Conservation (phyloP, 2,329 filamentous ascomycete genomes). For the Penicillium sp. region DNA sequence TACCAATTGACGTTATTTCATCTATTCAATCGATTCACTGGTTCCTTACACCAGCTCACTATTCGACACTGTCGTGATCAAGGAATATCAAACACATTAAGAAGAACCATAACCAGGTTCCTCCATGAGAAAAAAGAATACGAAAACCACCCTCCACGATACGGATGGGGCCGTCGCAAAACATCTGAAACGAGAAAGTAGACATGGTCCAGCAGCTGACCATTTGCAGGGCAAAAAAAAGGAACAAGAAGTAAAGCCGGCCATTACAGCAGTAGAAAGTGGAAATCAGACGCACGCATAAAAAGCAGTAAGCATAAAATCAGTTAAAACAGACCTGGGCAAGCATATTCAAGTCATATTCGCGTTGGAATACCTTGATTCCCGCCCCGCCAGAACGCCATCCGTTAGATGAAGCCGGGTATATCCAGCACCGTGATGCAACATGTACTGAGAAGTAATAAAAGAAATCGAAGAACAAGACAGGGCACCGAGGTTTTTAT, state of each 20-base stretch:
- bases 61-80: conserved; percentile 1
- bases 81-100: conserved; percentile 5
- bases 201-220: conserved; percentile 2
- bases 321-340: conserved; percentile 11
- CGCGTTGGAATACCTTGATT: conserved; percentile 24
- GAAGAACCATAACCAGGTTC: neutral
- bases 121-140: neutral
- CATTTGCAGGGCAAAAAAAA: conserved; percentile 3
- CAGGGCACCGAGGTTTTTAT: neutral
- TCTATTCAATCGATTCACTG: conserved; percentile 21
- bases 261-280: conserved; percentile 24
- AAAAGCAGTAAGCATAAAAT: neutral
- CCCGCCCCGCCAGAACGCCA: conserved; percentile 34
- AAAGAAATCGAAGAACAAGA: conserved; percentile 6
- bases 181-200: conserved; percentile 2
- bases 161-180: neutral
- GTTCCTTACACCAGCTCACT: conserved; percentile 1
- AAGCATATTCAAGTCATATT: conserved; percentile 18
- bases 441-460: conserved; percentile 37
- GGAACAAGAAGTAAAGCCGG: conserved; percentile 11
- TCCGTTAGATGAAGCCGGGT: conserved; percentile 47
- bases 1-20: conserved; percentile 1
- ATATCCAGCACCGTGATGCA: conserved; percentile 52
- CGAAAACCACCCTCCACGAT: neutral
- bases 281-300: conserved; percentile 4